A percentile compares a stretch with the other conserved stretches of the same genome.
Evolutionary conservation across 2,329 filamentous ascomycete species (phyloP).

Genomic region (Clarireedia homoeocarpa): DNA sequence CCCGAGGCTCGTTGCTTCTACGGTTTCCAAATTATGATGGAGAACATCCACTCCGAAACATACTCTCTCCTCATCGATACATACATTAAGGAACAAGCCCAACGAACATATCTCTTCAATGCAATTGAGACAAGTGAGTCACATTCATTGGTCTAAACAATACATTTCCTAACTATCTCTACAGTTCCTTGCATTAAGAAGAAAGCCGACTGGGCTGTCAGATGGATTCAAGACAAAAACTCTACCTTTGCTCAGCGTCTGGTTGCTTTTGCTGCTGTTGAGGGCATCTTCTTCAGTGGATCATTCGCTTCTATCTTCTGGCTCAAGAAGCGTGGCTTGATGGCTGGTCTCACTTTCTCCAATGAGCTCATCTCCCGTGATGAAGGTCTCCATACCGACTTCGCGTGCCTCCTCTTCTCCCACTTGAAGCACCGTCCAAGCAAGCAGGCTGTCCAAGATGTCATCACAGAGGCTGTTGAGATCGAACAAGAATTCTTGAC

Average conservation of each 20-base stretch:
- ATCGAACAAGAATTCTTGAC: slow-evolving; percentile 99
- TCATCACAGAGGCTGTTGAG: slow-evolving; percentile 87
- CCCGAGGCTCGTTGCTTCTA: slow-evolving; percentile 99
- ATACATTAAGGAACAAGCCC: slow-evolving; percentile 96
- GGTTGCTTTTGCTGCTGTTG: slow-evolving; percentile 92
- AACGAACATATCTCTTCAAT: slow-evolving; percentile 92
- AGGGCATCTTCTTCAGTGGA: slow-evolving; percentile 99
- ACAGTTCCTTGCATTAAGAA: slow-evolving; percentile 90
- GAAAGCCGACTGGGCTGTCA: slow-evolving; percentile 97
- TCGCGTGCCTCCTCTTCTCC: slow-evolving; percentile 95
- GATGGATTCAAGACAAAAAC: slow-evolving; percentile 89
- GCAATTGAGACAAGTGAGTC: slow-evolving; percentile 90
- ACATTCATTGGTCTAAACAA: background rate
- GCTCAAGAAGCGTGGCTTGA: slow-evolving; percentile 99
- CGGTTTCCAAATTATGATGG: slow-evolving; percentile 99
- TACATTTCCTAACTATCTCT: slow-evolving; percentile 23
- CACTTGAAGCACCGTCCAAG: slow-evolving; percentile 87
- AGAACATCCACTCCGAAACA: slow-evolving; percentile 99
- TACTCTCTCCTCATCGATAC: slow-evolving; percentile 99
- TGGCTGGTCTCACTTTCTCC: slow-evolving; percentile 97
- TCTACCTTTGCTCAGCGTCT: slow-evolving; percentile 94
- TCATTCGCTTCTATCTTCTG: slow-evolving; percentile 99
- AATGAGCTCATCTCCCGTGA: slow-evolving; percentile 99
- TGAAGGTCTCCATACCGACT: slow-evolving; percentile 98
- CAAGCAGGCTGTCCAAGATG: slow-evolving; percentile 71